phyloP scores from a whole-genome alignment of 768 basidiomycete genomes.

The Podaxis pistillaris region DNA sequence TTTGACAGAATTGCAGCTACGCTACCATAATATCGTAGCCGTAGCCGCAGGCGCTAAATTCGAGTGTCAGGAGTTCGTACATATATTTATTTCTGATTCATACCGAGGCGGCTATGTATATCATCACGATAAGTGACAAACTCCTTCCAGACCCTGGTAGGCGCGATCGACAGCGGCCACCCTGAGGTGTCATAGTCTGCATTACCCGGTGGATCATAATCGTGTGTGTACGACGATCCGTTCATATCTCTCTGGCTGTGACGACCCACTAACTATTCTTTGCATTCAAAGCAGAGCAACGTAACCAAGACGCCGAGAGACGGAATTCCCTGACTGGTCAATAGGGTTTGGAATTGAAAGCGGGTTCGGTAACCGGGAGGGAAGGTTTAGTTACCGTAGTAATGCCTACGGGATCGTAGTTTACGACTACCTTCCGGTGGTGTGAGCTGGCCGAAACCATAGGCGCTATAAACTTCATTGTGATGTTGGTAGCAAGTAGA shows the following conservation, averaged over 20 bases:
- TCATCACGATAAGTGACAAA: too few relatives aligned
- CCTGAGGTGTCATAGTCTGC: neutral
- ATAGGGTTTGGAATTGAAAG: neutral
- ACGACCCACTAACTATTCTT: neutral
- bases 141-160: neutral
- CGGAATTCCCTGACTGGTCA: neutral
- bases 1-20: too few relatives aligned
- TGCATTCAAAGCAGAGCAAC: neutral
- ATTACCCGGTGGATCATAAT: too few relatives aligned
- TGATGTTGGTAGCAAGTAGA: too few relatives aligned
- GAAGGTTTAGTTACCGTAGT: conserved; percentile 1
- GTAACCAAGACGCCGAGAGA: neutral
- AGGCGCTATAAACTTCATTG: neutral
- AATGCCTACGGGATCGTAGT: neutral
- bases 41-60: too few relatives aligned
- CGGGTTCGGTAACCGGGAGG: neutral
- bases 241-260: too few relatives aligned
- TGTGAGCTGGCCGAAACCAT: neutral
- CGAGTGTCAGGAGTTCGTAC: too few relatives aligned
- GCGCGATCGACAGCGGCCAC: neutral
- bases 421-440: neutral
- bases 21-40: too few relatives aligned
- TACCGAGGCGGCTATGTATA: too few relatives aligned
- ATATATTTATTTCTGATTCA: too few relatives aligned
- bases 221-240: too few relatives aligned